Percentiles rank a stretch among this genome's conserved stretches.
These are phyloP conservation scores for Sideroxylon spinosum DNA, from an alignment of 179 eudicot genomes.

Conservation along the genomic window DNA sequence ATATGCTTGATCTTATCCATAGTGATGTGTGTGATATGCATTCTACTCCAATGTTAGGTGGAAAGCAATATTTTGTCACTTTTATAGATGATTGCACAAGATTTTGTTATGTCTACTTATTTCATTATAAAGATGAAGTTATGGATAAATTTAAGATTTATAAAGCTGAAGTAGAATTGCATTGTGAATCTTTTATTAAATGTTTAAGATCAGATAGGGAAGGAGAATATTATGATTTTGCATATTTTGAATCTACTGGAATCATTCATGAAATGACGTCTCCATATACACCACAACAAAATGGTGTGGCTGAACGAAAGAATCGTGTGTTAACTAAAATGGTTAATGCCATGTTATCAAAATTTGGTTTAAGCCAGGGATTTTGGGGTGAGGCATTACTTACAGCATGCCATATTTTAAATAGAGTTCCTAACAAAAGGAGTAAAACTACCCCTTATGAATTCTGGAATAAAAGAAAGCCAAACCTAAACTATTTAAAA, in stretches of 20 bases:
- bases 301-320: background rate
- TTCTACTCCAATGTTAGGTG: no score
- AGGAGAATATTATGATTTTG: background rate
- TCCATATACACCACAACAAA: conserved; percentile 1
- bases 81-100: no score
- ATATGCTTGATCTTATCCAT: no score
- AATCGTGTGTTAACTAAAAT: background rate
- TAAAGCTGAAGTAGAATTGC: background rate
- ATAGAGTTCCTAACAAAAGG: no score
- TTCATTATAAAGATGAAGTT: conserved; percentile 1
- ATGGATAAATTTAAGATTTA: background rate
- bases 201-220: background rate
- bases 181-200: background rate
- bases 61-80: no score
- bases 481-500: background rate
- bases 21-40: no score
- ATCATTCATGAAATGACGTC: background rate
- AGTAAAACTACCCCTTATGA: no score
- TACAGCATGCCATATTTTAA: no score
- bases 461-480: no score
- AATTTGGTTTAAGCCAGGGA: background rate
- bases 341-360: background rate
- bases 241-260: background rate
- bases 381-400: background rate
- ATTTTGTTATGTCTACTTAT: no score